Evolutionary conservation across 2,329 filamentous ascomycete genomes (phyloP).

Genomic region (Colletotrichum horii): DNA sequence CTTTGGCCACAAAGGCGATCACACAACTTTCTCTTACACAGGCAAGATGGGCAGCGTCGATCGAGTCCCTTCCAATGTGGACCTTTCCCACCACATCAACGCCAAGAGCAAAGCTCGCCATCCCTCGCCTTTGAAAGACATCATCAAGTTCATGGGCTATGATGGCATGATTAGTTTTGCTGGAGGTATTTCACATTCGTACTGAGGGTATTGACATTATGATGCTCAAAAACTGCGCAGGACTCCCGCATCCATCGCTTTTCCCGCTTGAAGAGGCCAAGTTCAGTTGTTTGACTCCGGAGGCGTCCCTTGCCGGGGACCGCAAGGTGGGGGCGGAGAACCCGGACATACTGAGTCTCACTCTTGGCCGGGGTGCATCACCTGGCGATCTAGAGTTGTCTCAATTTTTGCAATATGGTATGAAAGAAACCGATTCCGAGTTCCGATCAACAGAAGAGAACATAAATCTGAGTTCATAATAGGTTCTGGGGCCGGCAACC

Average conservation of each 20-base stretch:
- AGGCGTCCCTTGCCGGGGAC: not conserved
- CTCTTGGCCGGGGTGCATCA: not conserved
- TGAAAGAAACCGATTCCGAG: not conserved
- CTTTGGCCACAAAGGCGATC: too few relatives aligned
- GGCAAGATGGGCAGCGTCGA: not conserved
- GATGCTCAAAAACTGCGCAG: not conserved
- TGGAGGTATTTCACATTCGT: conserved; percentile 22
- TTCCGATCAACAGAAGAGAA: not conserved
- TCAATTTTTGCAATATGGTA: not conserved
- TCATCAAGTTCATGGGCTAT: conserved; percentile 36
- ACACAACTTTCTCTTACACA: not conserved
- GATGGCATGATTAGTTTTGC: conserved; percentile 38
- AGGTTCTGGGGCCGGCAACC: conserved; percentile 22
- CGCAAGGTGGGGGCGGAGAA: not conserved
- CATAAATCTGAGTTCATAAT: not conserved
- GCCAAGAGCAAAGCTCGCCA: conserved; percentile 30
- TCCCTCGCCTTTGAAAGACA: conserved; percentile 36
- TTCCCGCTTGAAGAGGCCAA: conserved; percentile 27
- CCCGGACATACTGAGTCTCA: conserved; percentile 3
- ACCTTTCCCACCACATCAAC: conserved; percentile 36
- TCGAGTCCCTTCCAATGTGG: not conserved
- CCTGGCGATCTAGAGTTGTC: not conserved
- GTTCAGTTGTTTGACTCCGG: conserved; percentile 15
- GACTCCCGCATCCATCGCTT: conserved; percentile 32
- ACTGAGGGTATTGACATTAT: not conserved